Percentiles rank a stretch among this genome's conserved stretches.
phyloP scores from a whole-genome alignment of 768 basidiomycete species.

The Suillus cothurnatus region DNA sequence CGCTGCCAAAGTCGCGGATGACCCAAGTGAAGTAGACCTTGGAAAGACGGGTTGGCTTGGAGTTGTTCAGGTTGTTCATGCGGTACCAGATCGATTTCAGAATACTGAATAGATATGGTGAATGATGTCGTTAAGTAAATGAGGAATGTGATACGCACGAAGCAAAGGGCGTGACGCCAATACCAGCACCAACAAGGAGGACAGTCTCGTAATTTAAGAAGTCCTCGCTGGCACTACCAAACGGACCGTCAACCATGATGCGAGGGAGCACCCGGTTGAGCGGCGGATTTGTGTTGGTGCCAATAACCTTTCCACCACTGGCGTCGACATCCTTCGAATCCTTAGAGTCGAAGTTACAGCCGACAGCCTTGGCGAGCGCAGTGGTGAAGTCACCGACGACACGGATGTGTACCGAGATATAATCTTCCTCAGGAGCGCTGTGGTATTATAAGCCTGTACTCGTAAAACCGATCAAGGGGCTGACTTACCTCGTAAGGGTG shows the following conservation, averaged over 20 bases:
- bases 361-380: slow-evolving; percentile 79
- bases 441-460: background rate
- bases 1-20: slow-evolving; percentile 87
- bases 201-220: slow-evolving; percentile 89
- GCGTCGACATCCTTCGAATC: slow-evolving; percentile 47
- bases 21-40: slow-evolving; percentile 97
- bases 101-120: slow-evolving; percentile 49
- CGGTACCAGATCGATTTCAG: slow-evolving; percentile 95
- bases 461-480: background rate
- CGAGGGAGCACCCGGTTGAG: slow-evolving; percentile 80
- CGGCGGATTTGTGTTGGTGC: slow-evolving; percentile 56
- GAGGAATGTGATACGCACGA: slow-evolving; percentile 55
- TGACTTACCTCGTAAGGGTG: slow-evolving; percentile 77
- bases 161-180: slow-evolving; percentile 96
- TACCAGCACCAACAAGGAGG: slow-evolving; percentile 90
- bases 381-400: slow-evolving; percentile 89
- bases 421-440: slow-evolving; percentile 94
- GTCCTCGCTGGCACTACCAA: slow-evolving; percentile 90
- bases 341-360: slow-evolving; percentile 74
- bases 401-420: slow-evolving; percentile 92
- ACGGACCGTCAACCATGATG: slow-evolving; percentile 96
- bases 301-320: slow-evolving; percentile 61
- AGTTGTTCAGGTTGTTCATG: slow-evolving; percentile 82
- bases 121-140: slow-evolving; percentile 5
- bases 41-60: slow-evolving; percentile 78